Evolutionary conservation across 2,329 filamentous ascomycete species (phyloP).

Genomic region (Monilinia fructigena): DNA sequence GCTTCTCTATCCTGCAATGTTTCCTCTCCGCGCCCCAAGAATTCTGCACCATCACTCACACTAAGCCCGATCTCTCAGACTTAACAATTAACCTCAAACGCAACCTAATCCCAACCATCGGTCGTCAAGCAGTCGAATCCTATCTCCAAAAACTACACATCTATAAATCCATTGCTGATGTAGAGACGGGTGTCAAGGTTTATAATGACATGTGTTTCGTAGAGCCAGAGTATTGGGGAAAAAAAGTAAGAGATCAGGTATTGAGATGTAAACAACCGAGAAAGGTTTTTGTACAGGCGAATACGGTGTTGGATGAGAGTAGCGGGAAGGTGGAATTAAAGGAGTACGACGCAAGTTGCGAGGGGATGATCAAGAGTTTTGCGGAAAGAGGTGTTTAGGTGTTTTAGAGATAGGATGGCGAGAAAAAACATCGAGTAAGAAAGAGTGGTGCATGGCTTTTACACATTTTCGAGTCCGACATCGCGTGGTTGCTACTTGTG

Average conservation of each 20-base stretch:
- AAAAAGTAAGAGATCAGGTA: conserved; percentile 73
- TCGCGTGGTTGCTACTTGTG: neutral
- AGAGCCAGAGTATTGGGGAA: conserved; percentile 78
- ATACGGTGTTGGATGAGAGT: conserved; percentile 70
- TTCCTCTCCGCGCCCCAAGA: conserved; percentile 83
- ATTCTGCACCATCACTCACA: conserved; percentile 80
- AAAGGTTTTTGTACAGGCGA: conserved; percentile 92
- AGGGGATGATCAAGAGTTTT: conserved; percentile 83
- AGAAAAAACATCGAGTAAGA: neutral
- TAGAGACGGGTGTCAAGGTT: conserved; percentile 71
- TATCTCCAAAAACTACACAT: conserved; percentile 91
- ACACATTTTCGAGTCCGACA: neutral
- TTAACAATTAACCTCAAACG: conserved; percentile 81
- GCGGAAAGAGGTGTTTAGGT: conserved; percentile 52
- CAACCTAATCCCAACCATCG: conserved; percentile 79
- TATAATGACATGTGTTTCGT: conserved; percentile 84
- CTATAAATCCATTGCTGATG: conserved; percentile 87
- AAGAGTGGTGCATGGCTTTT: neutral
- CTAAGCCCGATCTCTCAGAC: conserved; percentile 68
- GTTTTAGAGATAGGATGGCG: conserved; percentile 21
- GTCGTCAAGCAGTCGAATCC: conserved; percentile 75
- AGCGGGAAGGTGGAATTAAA: conserved; percentile 71
- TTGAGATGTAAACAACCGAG: conserved; percentile 76
- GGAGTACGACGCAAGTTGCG: conserved; percentile 79
- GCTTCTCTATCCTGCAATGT: conserved; percentile 81